These are phyloP conservation scores for Fusarium miscanthi DNA, from an alignment of 2,329 filamentous ascomycete species.

Conservation along the genomic window DNA sequence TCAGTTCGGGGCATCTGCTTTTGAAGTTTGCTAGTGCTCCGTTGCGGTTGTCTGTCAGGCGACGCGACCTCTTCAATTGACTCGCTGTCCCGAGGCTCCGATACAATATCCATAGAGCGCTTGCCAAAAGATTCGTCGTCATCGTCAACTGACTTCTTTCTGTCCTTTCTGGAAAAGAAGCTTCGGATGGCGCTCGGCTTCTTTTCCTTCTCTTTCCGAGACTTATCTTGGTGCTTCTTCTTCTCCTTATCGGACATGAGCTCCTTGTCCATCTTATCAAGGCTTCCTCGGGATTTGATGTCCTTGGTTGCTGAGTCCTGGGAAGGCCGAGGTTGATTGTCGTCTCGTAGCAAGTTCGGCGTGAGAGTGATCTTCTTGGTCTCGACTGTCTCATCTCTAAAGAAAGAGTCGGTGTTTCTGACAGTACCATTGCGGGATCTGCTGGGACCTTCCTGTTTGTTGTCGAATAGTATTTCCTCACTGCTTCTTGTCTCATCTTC, in stretches of 20 bases:
- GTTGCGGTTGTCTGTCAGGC: conserved; percentile 63
- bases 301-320: conserved; percentile 60
- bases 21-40: conserved; percentile 75
- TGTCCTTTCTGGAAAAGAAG: conserved; percentile 72
- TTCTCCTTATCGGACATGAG: conserved; percentile 76
- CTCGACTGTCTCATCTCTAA: conserved; percentile 94
- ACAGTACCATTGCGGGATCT: conserved; percentile 87
- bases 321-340: conserved; percentile 69
- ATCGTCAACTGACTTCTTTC: conserved; percentile 66
- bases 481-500: conserved; percentile 60
- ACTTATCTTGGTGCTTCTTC: conserved; percentile 77
- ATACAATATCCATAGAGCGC: conserved; percentile 67
- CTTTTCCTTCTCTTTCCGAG: conserved; percentile 79
- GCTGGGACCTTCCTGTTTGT: conserved; percentile 61
- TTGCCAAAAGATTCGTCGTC: conserved; percentile 72
- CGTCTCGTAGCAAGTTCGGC: conserved; percentile 89
- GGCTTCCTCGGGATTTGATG: conserved; percentile 69
- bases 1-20: conserved; percentile 69
- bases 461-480: conserved; percentile 74
- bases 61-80: conserved; percentile 57
- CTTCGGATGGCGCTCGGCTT: conserved; percentile 67
- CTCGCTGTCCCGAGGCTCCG: conserved; percentile 58
- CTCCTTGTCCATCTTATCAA: conserved; percentile 73
- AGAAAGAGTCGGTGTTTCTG: conserved; percentile 94
- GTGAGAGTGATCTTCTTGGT: conserved; percentile 98